Conservation (phyloP, 768 basidiomycete species). For the Rhodotorula diobovata region DNA sequence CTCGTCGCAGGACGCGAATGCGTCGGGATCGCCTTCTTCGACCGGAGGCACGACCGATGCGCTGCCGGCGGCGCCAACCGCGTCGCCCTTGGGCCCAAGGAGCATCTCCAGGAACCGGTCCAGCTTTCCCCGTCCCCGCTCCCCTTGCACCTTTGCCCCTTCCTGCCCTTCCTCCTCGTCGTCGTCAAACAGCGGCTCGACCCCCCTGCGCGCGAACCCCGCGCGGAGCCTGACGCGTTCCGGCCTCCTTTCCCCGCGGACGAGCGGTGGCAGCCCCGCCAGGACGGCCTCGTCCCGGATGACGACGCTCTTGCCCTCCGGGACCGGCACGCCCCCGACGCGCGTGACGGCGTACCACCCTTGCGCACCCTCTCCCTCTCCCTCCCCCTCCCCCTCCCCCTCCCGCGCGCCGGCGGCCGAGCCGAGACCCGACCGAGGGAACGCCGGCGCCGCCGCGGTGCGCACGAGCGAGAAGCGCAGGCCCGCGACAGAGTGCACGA, state of each 20-base stretch:
- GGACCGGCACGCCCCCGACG: conserved; percentile 32
- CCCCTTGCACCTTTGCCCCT: too few species aligned
- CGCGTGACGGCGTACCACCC: conserved; percentile 24
- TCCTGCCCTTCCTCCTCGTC: background rate
- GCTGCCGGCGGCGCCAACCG: too few species aligned
- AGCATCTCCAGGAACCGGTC: conserved; percentile 8
- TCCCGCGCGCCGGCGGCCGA: too few species aligned
- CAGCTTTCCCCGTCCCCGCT: background rate
- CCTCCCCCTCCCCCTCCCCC: too few species aligned
- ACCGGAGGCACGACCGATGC: too few species aligned
- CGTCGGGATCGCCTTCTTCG: too few species aligned
- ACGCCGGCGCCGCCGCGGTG: too few species aligned
- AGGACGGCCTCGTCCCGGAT: conserved; percentile 36
- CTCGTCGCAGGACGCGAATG: too few species aligned
- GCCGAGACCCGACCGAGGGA: too few species aligned
- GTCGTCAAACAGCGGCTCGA: background rate
- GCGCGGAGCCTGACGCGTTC: background rate
- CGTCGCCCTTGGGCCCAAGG: background rate
- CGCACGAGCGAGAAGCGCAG: conserved; percentile 34
- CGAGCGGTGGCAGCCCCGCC: conserved; percentile 4
- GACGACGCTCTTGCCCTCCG: conserved; percentile 20
- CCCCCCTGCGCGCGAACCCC: background rate
- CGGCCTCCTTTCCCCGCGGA: background rate
- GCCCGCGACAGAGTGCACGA: conserved; percentile 29
- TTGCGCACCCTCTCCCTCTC: background rate